Evolutionary conservation across 768 basidiomycete species (phyloP).

Genomic region (Lentinula sp.): DNA sequence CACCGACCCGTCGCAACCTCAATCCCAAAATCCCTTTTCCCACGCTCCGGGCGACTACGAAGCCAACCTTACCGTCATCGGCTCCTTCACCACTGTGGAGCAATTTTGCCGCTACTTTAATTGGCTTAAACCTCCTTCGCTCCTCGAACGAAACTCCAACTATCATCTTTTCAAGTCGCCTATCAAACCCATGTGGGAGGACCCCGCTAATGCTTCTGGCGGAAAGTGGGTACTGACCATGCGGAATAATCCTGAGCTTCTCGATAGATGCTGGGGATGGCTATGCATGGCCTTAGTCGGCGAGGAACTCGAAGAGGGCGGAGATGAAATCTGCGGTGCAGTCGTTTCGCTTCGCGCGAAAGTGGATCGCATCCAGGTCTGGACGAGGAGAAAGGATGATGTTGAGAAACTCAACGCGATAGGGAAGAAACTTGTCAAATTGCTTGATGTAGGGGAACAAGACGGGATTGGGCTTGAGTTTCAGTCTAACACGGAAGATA

Average conservation of each 20-base stretch:
- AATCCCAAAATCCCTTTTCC: slow-evolving; percentile 16
- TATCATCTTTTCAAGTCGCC: slow-evolving; percentile 94
- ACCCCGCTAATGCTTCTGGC: slow-evolving; percentile 83
- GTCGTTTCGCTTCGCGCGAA: slow-evolving; percentile 85
- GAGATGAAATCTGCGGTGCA: slow-evolving; percentile 75
- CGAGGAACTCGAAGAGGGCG: slow-evolving; percentile 66
- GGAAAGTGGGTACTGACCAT: slow-evolving; percentile 96
- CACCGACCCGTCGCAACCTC: slow-evolving; percentile 19
- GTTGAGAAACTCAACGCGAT: slow-evolving; percentile 80
- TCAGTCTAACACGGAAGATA: slow-evolving; percentile 88
- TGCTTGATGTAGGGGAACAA: slow-evolving; percentile 78
- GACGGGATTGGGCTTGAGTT: slow-evolving; percentile 87
- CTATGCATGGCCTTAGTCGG: slow-evolving; percentile 89
- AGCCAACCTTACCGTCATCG: slow-evolving; percentile 79
- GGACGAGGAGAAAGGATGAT: slow-evolving; percentile 80
- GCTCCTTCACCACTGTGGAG: slow-evolving; percentile 88
- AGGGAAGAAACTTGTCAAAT: slow-evolving; percentile 75
- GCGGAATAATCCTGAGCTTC: slow-evolving; percentile 70
- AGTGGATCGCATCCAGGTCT: slow-evolving; percentile 87
- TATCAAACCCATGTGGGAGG: slow-evolving; percentile 98
- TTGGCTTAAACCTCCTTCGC: slow-evolving; percentile 89
- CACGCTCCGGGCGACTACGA: slow-evolving; percentile 67
- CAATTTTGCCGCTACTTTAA: slow-evolving; percentile 89
- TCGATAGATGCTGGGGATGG: slow-evolving; percentile 90
- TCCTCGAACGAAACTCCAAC: slow-evolving; percentile 85